Evolutionary conservation across 2,329 filamentous ascomycete species (phyloP), one percentile per base, ranked within the genome.

Genomic region (Tolypocladium cylindrosporum): DNA sequence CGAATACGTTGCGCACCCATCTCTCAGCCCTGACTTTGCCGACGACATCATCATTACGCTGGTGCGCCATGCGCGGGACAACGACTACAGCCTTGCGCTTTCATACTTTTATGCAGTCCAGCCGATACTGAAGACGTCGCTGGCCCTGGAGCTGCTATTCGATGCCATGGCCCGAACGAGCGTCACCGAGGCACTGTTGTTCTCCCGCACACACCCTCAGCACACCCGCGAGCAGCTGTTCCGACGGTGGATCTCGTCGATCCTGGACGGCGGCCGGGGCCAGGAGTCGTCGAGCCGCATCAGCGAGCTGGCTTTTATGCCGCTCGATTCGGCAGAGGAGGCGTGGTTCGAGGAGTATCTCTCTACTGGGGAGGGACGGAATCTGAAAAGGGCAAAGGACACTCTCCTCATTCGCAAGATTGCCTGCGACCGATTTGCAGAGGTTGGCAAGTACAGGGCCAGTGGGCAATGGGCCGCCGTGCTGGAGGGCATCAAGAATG

Each of bases 101-200:
- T 87, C 89, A 13, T 95, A 94, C 73, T 94, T 89, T 73, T 81
- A 91, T 63, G 84, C 87, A 14, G 86, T 88, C 1, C 85, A 86
- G 62, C 90, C 91, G 2, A 83, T 87, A 24, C 76, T 96, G n/a
- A 82, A 82, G 63, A 82, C 79, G 0, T 75, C 81, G 1, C 75
- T 79, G 36, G 83, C 88, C 0, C 77, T 90, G 11, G 79, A 83
- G 59, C 77, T 85, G 9, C 83, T 92, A 40, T 91, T 91, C 64
- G 79, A 82, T 48, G 86, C 88, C 9, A 78, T 94, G 54, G 81
- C 85, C 1, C 77, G 77, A 41, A 84, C 86, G 9, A 89, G 82
- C 65, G 77, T 92, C 6, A 82, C 84, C 0, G 88, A 91, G 66
- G 87, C 89, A 3, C 85, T 93, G 58, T 84, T 84, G 60, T 94